These are phyloP conservation scores for Pythium volutum DNA, from an alignment of 352 stramenopile genomes.

Conservation along the genomic window DNA sequence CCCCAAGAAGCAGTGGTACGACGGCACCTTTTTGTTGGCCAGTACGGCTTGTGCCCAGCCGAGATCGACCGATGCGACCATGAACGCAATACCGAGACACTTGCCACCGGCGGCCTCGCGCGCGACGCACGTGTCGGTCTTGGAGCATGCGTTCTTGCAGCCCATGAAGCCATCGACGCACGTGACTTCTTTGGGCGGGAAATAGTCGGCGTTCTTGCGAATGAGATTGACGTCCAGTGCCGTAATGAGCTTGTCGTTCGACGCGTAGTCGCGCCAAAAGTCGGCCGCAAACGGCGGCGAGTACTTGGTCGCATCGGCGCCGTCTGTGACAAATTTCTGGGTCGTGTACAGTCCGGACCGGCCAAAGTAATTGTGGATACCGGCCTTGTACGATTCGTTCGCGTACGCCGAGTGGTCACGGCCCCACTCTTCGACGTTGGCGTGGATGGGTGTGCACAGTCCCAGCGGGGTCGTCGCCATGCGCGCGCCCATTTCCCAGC, in stretches of 20 bases:
- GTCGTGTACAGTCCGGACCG: constrained; percentile 42
- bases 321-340: constrained; percentile 28
- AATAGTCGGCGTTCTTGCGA: constrained; percentile 31
- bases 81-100: constrained; percentile 39
- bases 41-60: constrained; percentile 33
- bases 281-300: constrained; percentile 22
- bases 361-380: constrained; percentile 29
- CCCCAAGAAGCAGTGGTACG: constrained; percentile 46
- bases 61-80: constrained; percentile 27
- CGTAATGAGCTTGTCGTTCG: constrained; percentile 30
- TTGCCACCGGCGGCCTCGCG: constrained; percentile 28
- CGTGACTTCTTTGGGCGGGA: constrained; percentile 21
- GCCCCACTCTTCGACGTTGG: constrained; percentile 39
- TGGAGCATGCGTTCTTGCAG: constrained; percentile 38
- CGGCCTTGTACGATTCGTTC: constrained; percentile 29
- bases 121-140: constrained; percentile 31
- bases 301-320: constrained; percentile 12
- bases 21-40: constrained; percentile 36
- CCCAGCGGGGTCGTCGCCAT: constrained; percentile 29
- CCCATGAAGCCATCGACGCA: constrained; percentile 32
- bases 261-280: constrained; percentile 44
- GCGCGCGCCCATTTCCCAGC: constrained; percentile 13
- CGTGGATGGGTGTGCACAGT: constrained; percentile 33
- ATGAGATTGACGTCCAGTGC: constrained; percentile 10
- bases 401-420: constrained; percentile 20